These are phyloP conservation scores for Spizellomyces punctatus DNA, from an alignment of 192 early-diverging fungal genomes.

Conservation along the genomic window DNA sequence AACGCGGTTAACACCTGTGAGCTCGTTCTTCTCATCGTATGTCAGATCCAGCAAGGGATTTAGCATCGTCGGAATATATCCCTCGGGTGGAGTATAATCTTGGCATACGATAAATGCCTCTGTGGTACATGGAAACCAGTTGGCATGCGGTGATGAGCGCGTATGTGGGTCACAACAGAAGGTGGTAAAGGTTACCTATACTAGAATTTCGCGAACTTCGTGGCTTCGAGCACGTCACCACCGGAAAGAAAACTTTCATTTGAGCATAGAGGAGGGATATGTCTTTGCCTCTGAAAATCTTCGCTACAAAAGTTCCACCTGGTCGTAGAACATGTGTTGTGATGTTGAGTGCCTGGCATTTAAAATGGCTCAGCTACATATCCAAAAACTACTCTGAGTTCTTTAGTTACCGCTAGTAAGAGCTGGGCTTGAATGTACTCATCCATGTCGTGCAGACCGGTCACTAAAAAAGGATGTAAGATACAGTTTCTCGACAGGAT, in stretches of 20 bases:
- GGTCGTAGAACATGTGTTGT: slow-evolving; percentile 88
- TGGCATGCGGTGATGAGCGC: background rate
- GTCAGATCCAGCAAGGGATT: slow-evolving; percentile 84
- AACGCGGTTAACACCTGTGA: slow-evolving; percentile 70
- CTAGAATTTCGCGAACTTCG: slow-evolving; percentile 91
- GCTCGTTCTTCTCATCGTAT: slow-evolving; percentile 68
- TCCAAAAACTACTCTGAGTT: background rate
- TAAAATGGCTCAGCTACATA: background rate
- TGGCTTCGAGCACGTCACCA: slow-evolving; percentile 91
- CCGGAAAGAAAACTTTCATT: slow-evolving; percentile 88
- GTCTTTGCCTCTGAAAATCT: slow-evolving; percentile 97
- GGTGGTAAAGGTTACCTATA: slow-evolving; percentile 37
- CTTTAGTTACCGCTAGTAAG: slow-evolving; percentile 67
- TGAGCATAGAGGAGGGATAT: slow-evolving; percentile 89
- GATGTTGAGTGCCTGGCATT: slow-evolving; percentile 82
- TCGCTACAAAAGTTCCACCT: slow-evolving; percentile 95
- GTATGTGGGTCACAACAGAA: background rate
- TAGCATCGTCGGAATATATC: slow-evolving; percentile 87
- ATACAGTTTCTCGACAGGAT: slow-evolving; percentile 1
- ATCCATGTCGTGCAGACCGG: slow-evolving; percentile 97
- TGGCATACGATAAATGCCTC: slow-evolving; percentile 95
- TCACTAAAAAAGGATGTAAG: slow-evolving; percentile 55
- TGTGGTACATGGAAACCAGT: slow-evolving; percentile 18
- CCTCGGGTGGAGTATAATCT: slow-evolving; percentile 81
- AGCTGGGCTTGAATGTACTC: slow-evolving; percentile 99